Evolutionary conservation across 1,139 yeast genomes (phyloP), one percentile per base, ranked within the genome.

Genomic region (Candida smagusa): DNA sequence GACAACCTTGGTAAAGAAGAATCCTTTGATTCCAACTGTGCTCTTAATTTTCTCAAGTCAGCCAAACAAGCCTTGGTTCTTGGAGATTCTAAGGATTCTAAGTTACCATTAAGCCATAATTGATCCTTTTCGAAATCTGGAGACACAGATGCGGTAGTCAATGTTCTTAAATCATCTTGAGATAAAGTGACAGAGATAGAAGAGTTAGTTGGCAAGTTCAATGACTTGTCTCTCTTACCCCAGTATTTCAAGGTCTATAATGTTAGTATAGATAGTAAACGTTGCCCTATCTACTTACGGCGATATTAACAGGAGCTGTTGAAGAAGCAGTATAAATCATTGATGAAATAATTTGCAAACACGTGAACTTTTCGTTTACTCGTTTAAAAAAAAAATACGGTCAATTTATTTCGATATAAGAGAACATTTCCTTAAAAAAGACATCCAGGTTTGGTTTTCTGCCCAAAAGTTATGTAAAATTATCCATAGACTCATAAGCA

Each of bases 251-350:
- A 74, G 33, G 97, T 90, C 85, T 80, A 43, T 9, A 8, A 32
- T 11, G 60, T 58, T 55, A 59, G 65, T 56, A 49, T 7, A 12
- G 5, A 11, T n/a, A 8, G 3, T 12, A n/a, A 7, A 30, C 21
- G 21, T 12, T 6, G 11, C 12, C 6, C 31, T 21, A 33, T 9
- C 11, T 19, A 76, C 85, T 45, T 76, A 81, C 87, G 29, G 98
- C 98, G 60, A 92, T 92, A 61, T 92, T 92, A 40, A 92, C 98
- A 11, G 98, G 98, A 3, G 98, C 98, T 28, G 97, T 89, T 35
- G 87, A 83, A 9, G 96, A 80, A 8, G 96, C 92, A 37, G 79
- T 65, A 59, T 78, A 77, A 36, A 84, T 68, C 24, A 68, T 16
- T 16, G 19, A 16, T 16, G 19, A 16, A 16, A 16, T 16, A 16